These are phyloP conservation scores for Nannochloropsis salina DNA, from an alignment of 108 stramenopile genomes.

Conservation along the genomic window DNA sequence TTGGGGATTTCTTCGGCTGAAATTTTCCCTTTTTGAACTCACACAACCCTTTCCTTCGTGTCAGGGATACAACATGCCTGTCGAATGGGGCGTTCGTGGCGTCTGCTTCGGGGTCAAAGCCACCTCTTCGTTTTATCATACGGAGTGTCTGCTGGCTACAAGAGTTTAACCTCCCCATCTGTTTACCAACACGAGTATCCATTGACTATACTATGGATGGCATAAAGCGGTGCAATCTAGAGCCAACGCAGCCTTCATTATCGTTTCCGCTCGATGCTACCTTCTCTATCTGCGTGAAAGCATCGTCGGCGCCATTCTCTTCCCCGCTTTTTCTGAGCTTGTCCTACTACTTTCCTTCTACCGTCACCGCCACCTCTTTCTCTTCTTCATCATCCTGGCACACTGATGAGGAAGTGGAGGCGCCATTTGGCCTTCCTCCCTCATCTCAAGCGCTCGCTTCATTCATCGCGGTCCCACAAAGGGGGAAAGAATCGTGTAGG, in stretches of 20 bases:
- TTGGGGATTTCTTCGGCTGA: too few species aligned
- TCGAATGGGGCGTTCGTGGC: too few species aligned
- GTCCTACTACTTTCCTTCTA: background rate
- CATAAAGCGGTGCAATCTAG: too few species aligned
- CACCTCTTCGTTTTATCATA: too few species aligned
- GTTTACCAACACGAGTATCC: too few species aligned
- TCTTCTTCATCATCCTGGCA: background rate
- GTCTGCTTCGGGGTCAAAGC: too few species aligned
- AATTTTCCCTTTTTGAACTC: too few species aligned
- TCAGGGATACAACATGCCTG: too few species aligned
- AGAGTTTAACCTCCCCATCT: too few species aligned
- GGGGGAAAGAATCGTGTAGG: background rate
- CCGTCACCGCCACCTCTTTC: background rate
- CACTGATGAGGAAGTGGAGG: background rate
- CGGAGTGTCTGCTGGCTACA: too few species aligned
- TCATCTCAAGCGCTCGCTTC: background rate
- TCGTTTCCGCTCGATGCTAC: background rate
- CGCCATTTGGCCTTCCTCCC: background rate
- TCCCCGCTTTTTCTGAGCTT: background rate
- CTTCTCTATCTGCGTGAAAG: background rate
- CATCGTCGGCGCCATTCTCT: background rate
- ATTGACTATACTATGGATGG: too few species aligned
- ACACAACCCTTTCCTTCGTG: too few species aligned
- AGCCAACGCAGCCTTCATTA: background rate
- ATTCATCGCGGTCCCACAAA: background rate